Conservation (phyloP, 2,329 filamentous ascomycete species). For the Exophiala xenobiotica region DNA sequence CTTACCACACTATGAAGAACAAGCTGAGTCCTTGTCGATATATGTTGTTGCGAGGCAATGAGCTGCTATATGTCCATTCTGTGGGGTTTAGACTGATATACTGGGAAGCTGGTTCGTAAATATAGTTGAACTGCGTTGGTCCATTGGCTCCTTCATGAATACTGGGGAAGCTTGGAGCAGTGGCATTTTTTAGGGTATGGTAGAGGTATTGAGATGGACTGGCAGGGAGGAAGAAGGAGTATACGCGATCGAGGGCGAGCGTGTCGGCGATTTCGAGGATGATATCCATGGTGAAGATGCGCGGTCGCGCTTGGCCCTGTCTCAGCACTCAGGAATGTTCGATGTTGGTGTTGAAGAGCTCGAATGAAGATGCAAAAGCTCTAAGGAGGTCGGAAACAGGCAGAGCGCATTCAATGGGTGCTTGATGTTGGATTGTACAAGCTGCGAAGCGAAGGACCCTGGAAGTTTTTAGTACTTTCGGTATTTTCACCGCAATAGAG, state of each 20-base stretch:
- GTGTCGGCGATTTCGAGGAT: conserved; percentile 83
- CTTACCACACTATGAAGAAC: conserved; percentile 83
- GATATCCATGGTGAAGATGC: conserved; percentile 72
- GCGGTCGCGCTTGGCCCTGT: neutral
- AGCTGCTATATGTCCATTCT: conserved; percentile 75
- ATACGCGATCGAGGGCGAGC: conserved; percentile 75
- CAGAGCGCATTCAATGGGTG: too few species aligned
- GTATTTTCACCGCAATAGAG: neutral
- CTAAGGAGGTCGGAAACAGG: too few species aligned
- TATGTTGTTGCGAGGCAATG: conserved; percentile 73
- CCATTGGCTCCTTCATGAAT: conserved; percentile 41
- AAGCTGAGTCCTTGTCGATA: conserved; percentile 72
- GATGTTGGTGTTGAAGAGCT: too few species aligned
- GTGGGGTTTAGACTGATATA: conserved; percentile 70
- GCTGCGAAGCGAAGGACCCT: too few species aligned
- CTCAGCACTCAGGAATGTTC: too few species aligned
- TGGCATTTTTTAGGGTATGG: conserved; percentile 51
- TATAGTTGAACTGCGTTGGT: conserved; percentile 52
- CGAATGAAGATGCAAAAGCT: too few species aligned
- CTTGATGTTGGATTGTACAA: neutral
- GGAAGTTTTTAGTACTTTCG: too few species aligned
- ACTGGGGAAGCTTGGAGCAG: conserved; percentile 56
- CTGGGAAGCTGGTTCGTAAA: conserved; percentile 69
- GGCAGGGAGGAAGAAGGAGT: conserved; percentile 68
- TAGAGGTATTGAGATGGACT: conserved; percentile 55